Percentiles rank a stretch among this genome's conserved stretches.
Evolutionary conservation across 164 flowering plant genomes (phyloP).

Genomic region (Nymphaea colorata): DNA sequence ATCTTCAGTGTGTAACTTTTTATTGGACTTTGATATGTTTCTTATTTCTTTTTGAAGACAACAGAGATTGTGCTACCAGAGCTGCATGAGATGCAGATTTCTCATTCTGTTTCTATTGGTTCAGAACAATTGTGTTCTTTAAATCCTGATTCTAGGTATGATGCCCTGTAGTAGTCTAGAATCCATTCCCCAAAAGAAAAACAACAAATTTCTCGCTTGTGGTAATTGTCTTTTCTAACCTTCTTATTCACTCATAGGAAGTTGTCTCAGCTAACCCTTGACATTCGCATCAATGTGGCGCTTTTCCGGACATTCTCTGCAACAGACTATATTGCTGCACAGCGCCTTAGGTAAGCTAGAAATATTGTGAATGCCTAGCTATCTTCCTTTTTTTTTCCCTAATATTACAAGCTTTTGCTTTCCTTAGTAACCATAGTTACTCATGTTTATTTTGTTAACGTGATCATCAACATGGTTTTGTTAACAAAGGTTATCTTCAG

Average conservation of each 20-base stretch:
- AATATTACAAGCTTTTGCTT: too few relatives aligned
- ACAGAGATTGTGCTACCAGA: constrained; percentile 82
- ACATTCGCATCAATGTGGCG: constrained; percentile 68
- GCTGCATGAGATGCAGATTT: constrained; percentile 68
- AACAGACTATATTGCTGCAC: constrained; percentile 80
- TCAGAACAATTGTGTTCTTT: constrained; percentile 46
- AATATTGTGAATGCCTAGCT: too few relatives aligned
- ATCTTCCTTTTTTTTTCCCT: too few relatives aligned
- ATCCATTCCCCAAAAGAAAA: too few relatives aligned
- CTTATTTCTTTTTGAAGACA: constrained; percentile 26
- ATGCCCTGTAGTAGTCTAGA: too few relatives aligned
- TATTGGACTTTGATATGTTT: constrained; percentile 3
- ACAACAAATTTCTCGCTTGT: too few relatives aligned
- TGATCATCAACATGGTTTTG: too few relatives aligned
- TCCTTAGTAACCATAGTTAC: too few relatives aligned
- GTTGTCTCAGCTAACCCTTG: constrained; percentile 37
- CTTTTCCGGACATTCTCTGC: constrained; percentile 66
- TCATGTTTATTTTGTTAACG: too few relatives aligned
- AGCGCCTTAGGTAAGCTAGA: constrained; percentile 58
- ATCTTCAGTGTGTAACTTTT: not conserved
- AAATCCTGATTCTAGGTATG: constrained; percentile 36
- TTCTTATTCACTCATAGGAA: constrained; percentile 24
- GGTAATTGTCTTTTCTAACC: too few relatives aligned
- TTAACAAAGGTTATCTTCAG: too few relatives aligned
- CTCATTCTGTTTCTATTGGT: constrained; percentile 92